These are phyloP conservation scores for Onygena corvina DNA, from an alignment of 2,329 filamentous ascomycete genomes.

Conservation along the genomic window DNA sequence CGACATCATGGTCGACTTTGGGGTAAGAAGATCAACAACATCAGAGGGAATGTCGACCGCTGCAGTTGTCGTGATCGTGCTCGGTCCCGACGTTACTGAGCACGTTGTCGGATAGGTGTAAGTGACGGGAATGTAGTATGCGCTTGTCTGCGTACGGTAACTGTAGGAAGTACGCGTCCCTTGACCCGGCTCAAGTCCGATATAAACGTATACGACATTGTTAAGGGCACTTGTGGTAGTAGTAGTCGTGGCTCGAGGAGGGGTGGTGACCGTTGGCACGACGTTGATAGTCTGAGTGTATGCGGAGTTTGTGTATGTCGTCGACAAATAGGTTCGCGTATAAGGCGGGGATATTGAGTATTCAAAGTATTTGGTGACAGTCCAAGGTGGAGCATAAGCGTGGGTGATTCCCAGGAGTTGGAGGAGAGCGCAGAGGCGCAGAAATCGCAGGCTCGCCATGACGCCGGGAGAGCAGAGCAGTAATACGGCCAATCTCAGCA, in stretches of 20 bases:
- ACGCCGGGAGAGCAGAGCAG: too few species aligned
- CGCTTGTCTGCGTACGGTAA: background rate
- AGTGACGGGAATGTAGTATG: background rate
- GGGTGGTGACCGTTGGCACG: background rate
- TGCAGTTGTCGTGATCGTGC: background rate
- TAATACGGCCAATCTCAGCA: background rate
- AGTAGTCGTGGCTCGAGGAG: background rate
- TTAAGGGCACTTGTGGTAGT: background rate
- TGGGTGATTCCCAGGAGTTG: background rate
- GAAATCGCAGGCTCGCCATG: background rate
- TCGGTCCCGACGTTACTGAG: background rate
- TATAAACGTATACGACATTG: background rate
- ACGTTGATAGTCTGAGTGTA: background rate
- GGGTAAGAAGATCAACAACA: background rate
- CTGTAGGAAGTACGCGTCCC: background rate
- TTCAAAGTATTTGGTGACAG: constrained; percentile 1
- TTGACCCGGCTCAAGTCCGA: background rate
- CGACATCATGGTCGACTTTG: background rate
- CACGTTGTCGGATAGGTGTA: background rate
- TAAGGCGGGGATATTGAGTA: background rate
- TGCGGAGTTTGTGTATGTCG: background rate
- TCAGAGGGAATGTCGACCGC: background rate
- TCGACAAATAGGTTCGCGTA: background rate
- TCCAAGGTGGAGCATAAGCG: background rate
- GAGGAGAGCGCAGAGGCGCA: background rate